Conservation (phyloP, 2,329 filamentous ascomycete genomes). For the Akanthomyces lecanii region DNA sequence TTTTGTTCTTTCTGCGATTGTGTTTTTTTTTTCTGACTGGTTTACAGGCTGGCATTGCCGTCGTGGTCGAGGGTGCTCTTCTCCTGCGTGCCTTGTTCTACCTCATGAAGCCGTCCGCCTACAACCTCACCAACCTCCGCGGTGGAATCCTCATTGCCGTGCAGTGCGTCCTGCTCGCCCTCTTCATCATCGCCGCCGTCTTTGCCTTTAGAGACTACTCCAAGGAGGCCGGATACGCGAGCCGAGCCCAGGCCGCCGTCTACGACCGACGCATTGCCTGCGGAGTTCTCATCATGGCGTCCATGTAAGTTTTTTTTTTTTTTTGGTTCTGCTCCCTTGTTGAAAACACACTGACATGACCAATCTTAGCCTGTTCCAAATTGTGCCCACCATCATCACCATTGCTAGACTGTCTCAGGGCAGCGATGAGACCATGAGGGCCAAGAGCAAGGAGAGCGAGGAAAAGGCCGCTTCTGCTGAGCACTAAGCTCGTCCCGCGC, state of each 20-base stretch:
- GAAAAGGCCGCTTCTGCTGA: neutral
- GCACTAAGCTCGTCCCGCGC: neutral
- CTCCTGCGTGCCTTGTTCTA: constrained; percentile 11
- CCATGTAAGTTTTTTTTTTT: constrained; percentile 2
- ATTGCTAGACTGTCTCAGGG: constrained; percentile 11
- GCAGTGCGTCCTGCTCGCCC: constrained; percentile 9
- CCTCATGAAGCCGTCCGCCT: constrained; percentile 14
- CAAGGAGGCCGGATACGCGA: constrained; percentile 13
- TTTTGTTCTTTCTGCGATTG: neutral
- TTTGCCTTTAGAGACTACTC: constrained; percentile 15
- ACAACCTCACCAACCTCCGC: constrained; percentile 13
- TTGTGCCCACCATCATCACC: constrained; percentile 11
- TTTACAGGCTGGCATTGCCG: constrained; percentile 9
- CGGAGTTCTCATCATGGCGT: constrained; percentile 16
- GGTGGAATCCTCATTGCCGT: constrained; percentile 3
- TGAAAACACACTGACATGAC: neutral
- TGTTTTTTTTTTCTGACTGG: neutral
- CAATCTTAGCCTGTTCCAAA: constrained; percentile 7
- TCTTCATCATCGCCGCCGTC: constrained; percentile 13
- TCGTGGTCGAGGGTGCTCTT: neutral
- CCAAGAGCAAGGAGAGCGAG: constrained; percentile 12
- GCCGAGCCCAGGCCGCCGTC: constrained; percentile 10
- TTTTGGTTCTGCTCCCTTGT: no score
- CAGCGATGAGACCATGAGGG: constrained; percentile 1
- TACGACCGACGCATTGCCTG: constrained; percentile 13